phyloP scores from a whole-genome alignment of 140 eudicot species.

The Oenanthe javanica region DNA sequence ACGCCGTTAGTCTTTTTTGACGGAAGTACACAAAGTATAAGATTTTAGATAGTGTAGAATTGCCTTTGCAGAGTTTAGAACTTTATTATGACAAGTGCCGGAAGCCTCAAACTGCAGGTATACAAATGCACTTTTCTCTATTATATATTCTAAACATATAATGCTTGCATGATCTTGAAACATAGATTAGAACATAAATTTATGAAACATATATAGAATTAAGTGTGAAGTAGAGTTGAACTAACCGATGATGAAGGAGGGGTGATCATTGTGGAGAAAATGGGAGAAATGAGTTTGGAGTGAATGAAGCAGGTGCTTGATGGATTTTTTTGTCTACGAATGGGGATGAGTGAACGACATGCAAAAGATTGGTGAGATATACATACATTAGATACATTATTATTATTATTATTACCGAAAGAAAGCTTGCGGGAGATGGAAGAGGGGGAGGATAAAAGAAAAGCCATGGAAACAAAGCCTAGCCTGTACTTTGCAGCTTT shows the following conservation, averaged over 20 bases:
- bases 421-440: constrained; percentile 33
- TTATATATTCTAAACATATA: too few species aligned
- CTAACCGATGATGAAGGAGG: constrained; percentile 38
- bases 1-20: too few species aligned
- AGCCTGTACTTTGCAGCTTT: constrained; percentile 51
- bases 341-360: constrained; percentile 21
- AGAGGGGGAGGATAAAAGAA: constrained; percentile 34
- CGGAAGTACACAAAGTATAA: too few species aligned
- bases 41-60: too few species aligned
- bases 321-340: background rate
- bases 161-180: background rate
- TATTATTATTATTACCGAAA: background rate
- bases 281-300: constrained; percentile 34
- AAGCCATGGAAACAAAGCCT: constrained; percentile 37
- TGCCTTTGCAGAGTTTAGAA: too few species aligned
- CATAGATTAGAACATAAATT: background rate
- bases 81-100: too few species aligned
- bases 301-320: constrained; percentile 5
- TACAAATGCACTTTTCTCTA: too few species aligned
- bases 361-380: constrained; percentile 16
- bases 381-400: constrained; percentile 19
- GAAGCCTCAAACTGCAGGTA: too few species aligned
- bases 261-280: constrained; percentile 26
- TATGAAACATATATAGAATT: too few species aligned
- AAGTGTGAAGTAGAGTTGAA: background rate